Percentiles rank a stretch among this genome's conserved stretches.
phyloP scores from a whole-genome alignment of 305 asterid species.

The Fraxinus greggii region DNA sequence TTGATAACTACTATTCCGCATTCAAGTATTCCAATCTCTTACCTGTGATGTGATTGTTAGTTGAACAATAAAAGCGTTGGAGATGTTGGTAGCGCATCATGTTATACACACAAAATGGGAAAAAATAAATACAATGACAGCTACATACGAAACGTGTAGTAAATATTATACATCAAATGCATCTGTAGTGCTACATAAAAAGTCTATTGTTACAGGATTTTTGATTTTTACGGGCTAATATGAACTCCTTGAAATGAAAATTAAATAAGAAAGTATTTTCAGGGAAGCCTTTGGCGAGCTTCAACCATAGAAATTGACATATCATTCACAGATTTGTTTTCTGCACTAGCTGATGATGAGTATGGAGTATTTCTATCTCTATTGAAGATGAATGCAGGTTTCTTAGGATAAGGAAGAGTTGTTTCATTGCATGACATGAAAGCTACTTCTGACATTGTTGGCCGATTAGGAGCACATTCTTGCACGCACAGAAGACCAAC shows the following conservation, averaged over 20 bases:
- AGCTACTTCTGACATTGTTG: slow-evolving; percentile 24
- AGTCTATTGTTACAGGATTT: background rate
- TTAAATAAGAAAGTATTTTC: too few relatives aligned
- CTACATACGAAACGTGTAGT: background rate
- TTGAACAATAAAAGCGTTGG: too few relatives aligned
- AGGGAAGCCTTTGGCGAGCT: slow-evolving; percentile 16
- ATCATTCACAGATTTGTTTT: slow-evolving; percentile 15
- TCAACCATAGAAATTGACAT: slow-evolving; percentile 14
- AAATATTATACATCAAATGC: background rate
- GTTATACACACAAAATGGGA: too few relatives aligned
- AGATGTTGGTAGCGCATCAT: too few relatives aligned
- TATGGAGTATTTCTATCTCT: background rate
- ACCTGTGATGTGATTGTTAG: too few relatives aligned
- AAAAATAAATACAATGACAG: background rate
- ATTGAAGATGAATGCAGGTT: slow-evolving; percentile 18
- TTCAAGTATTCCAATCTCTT: too few relatives aligned
- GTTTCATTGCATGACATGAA: slow-evolving; percentile 27
- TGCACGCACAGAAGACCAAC: slow-evolving; percentile 30
- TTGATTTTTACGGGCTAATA: background rate
- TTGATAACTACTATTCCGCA: background rate
- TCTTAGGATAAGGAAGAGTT: slow-evolving; percentile 19
- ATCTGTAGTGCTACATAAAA: background rate
- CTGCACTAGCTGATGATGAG: slow-evolving; percentile 17
- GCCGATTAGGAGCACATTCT: slow-evolving; percentile 15
- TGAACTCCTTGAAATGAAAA: background rate